These are phyloP conservation scores for Xanthoparmelia taractica DNA, from an alignment of 495 filamentous ascomycete genomes.

Conservation along the genomic window DNA sequence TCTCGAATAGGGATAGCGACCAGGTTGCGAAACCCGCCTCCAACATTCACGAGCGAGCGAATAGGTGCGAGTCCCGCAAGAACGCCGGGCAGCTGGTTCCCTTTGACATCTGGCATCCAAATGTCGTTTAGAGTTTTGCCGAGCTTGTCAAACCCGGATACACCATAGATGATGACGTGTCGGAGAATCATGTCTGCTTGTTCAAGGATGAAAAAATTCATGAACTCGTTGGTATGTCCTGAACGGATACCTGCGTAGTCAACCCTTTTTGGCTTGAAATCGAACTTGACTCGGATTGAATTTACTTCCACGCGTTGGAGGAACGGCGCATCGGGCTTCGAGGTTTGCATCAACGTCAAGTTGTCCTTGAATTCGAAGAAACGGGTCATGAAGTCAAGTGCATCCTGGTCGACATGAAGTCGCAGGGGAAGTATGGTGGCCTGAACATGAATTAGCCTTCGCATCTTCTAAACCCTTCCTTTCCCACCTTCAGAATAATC, in stretches of 20 bases:
- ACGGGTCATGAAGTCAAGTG: slow-evolving; percentile 89
- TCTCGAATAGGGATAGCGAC: slow-evolving; percentile 84
- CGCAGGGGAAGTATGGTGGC: slow-evolving; percentile 78
- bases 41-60: slow-evolving; percentile 81
- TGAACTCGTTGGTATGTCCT: slow-evolving; percentile 96
- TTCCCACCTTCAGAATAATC: slow-evolving; percentile 67
- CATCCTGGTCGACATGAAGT: slow-evolving; percentile 95
- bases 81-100: slow-evolving; percentile 81
- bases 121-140: slow-evolving; percentile 86
- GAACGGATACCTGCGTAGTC: slow-evolving; percentile 93
- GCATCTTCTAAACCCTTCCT: neutral
- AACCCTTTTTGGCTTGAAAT: slow-evolving; percentile 96
- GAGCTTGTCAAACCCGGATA: slow-evolving; percentile 80
- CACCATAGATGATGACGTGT: slow-evolving; percentile 86
- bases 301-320: slow-evolving; percentile 85
- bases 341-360: slow-evolving; percentile 37
- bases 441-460: slow-evolving; percentile 33
- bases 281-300: slow-evolving; percentile 70
- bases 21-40: slow-evolving; percentile 74
- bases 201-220: slow-evolving; percentile 96
- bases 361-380: slow-evolving; percentile 98
- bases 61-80: slow-evolving; percentile 87
- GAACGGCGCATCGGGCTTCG: slow-evolving; percentile 67
- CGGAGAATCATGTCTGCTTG: slow-evolving; percentile 77
- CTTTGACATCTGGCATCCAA: slow-evolving; percentile 92